Base-by-base conservation (phyloP, 148 eudicot genomes). In the Chenopodium berlandieri region DNA sequence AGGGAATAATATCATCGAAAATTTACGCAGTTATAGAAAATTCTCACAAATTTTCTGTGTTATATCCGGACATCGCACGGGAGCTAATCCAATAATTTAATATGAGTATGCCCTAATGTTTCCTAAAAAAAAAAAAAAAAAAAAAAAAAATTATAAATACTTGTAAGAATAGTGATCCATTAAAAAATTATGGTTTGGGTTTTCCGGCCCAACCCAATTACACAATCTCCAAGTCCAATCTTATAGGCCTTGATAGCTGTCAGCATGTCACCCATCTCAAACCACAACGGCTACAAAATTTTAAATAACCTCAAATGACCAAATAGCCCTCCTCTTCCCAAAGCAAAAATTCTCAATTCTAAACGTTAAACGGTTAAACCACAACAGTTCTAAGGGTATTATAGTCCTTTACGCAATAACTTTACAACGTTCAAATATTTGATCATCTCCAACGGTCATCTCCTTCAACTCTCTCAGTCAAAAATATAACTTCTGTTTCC, bases 371-470 rank as follows among this genome's bases (percentile, higher is more conserved):
- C 34, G 22, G 30, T 4, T 23, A 48, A 69, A 20, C 34, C 30
- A 25, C 1, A 3, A 2, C 10, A n/a, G 37, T 60, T 1, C 12
- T 3, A 64, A 32, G 83, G 77, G 17, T 22, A 60, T 0, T 20
- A 0, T 32, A 19, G 79, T 76, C 80, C 5, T 84, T 62, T 30
- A 13, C 7, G 8, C 44, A 40, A 40, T 40, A 40, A 40, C 0
- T 3, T 3, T 47, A 22, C 46, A 84, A 80, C 83, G 86, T 71
- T 76, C 80, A 67, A 80, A 64, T 25, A 52, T 20, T 75, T 60
- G 6, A 32, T 68, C 0, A 40, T 13, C 31, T 19, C 82, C 78
- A 84, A 85, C 87, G 87, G 87, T 85, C 87, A 78, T 85, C 66
- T 85, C 76, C 52, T 66, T 74, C 7, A 30, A 67, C 25, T 30